phyloP scores from a whole-genome alignment of 2,329 filamentous ascomycete genomes.

The Didymella arachidicola region DNA sequence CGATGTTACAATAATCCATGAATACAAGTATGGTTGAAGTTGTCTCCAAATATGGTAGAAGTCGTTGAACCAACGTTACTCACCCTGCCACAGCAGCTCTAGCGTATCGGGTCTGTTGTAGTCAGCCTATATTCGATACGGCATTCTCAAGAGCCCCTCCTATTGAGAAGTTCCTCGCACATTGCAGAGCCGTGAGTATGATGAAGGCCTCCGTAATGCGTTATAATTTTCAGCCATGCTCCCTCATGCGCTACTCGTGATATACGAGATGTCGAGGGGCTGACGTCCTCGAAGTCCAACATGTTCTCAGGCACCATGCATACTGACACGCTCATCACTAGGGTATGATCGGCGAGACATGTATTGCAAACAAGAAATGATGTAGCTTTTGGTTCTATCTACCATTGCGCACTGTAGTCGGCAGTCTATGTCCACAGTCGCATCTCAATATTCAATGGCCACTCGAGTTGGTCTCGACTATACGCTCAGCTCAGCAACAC shows the following conservation, averaged over 20 bases:
- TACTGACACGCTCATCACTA: not conserved
- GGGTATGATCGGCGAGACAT: not conserved
- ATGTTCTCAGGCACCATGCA: not conserved
- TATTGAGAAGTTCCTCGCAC: no score
- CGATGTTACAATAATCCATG: not conserved
- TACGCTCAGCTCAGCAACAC: slow-evolving; percentile 45
- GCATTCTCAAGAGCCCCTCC: no score
- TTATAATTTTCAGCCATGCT: no score
- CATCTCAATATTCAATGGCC: not conserved
- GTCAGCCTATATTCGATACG: not conserved
- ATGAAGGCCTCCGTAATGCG: no score
- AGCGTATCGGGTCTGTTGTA: not conserved
- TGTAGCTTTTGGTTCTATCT: slow-evolving; percentile 2
- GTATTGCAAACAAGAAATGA: not conserved
- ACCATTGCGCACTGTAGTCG: not conserved
- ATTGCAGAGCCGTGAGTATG: no score
- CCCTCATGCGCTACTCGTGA: no score
- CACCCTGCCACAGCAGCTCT: not conserved
- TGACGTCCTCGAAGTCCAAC: no score
- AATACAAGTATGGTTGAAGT: not conserved
- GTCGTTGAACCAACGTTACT: not conserved
- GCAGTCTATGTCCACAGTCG: slow-evolving; percentile 6
- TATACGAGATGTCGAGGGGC: no score
- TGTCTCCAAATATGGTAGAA: not conserved
- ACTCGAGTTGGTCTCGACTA: slow-evolving; percentile 12